Evolutionary conservation across 176 grass and related monocot genomes (phyloP), one percentile per base, ranked within the genome.

Genomic region (Zea luxurians): DNA sequence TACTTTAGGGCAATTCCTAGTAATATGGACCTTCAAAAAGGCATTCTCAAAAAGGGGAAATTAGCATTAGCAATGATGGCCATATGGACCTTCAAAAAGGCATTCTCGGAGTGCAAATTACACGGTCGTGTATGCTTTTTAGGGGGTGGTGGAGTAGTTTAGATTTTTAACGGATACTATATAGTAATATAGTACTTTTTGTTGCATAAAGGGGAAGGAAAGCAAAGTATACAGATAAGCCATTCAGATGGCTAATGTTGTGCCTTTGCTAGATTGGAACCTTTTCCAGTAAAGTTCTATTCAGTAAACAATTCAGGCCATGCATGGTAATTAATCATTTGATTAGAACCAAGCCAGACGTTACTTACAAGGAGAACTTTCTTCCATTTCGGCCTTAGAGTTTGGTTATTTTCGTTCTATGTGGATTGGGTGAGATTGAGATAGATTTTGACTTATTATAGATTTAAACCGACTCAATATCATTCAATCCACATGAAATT

Each of bases 121-220:
- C 83, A 67, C 74, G 78, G 91, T 70, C 66, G 70, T 88, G 18
- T 90, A 90, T 82, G 76, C 87, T 90, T 93, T 93, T 93, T 75
- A 93, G 88, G 87, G 59, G 59, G n/a, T 83, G 82, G 87, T 81
- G 69, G 80, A 75, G 76, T 65, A 83, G 80, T 85, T 93, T 83
- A 76, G 49, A 68, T 68, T 74, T 83, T 71, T 21, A 17, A 58
- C 48, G 4, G 4, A 76, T 41, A 34, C 7, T 64, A 38, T 50
- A 45, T 50, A 64, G 34, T 65, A 27, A 27, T 27, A 65, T 65
- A 40, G 61, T 77, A 37, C 16, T 50, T 78, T 63, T 49, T 70
- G 80, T 80, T 82, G 18, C 13, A 75, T 79, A 80, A 76, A 77
- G 73, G 64, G 41, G 48, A 52, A 46, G 55, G 12, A 79, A 90